These are phyloP conservation scores for Anacardium occidentale DNA, from an alignment of 345 rosid genomes.

Conservation along the genomic window DNA sequence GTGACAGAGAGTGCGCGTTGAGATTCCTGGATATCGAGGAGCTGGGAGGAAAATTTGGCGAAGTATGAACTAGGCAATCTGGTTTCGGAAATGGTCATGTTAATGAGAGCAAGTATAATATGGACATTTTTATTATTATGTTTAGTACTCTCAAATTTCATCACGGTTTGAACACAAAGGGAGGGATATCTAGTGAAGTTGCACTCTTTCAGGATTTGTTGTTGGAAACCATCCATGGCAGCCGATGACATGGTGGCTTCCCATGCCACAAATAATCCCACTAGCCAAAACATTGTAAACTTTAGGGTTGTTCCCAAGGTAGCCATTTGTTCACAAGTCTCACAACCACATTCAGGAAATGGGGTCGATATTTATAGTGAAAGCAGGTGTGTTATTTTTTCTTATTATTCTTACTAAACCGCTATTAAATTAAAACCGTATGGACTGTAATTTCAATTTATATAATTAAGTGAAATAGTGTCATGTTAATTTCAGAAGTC, in stretches of 20 bases:
- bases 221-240: conserved; percentile 27
- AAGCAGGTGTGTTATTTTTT: conserved; percentile 1
- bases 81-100: conserved; percentile 58
- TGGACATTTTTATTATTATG: conserved; percentile 21
- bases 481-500: no score
- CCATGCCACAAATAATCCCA: conserved; percentile 23
- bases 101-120: conserved; percentile 50
- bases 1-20: conserved; percentile 27
- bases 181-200: conserved; percentile 49
- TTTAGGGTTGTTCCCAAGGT: neutral
- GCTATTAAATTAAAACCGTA: no score
- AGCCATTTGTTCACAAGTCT: no score
- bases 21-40: conserved; percentile 24
- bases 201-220: conserved; percentile 41
- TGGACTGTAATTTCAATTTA: no score
- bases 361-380: conserved; percentile 29
- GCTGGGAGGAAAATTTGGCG: conserved; percentile 21
- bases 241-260: conserved; percentile 19
- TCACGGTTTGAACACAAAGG: conserved; percentile 54
- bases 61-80: conserved; percentile 36
- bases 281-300: conserved; percentile 25
- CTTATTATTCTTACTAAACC: no score
- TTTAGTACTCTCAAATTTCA: conserved; percentile 24
- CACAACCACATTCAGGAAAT: neutral
- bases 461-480: no score